Percentiles rank a stretch among this genome's conserved stretches.
Conservation (phyloP, 2,329 filamentous ascomycete species). For the Botryotinia calthae region DNA sequence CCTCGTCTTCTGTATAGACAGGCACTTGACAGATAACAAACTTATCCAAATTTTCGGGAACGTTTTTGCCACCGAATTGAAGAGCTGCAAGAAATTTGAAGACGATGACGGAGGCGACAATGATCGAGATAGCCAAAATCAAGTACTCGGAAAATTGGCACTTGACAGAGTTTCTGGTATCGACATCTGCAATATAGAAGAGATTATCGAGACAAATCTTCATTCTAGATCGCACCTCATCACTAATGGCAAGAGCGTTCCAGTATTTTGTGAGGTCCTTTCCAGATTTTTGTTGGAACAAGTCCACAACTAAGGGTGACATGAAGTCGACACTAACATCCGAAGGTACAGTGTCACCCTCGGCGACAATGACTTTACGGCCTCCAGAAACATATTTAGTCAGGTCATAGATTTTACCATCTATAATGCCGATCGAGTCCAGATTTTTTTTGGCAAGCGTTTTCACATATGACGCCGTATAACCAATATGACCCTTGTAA, state of each 20-base stretch:
- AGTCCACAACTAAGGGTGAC: conserved; percentile 66
- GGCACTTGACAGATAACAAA: conserved; percentile 98
- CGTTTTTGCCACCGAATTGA: conserved; percentile 86
- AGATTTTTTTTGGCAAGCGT: conserved; percentile 62
- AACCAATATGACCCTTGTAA: conserved; percentile 85
- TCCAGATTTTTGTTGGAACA: conserved; percentile 77
- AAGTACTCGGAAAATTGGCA: conserved; percentile 91
- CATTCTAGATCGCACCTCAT: conserved; percentile 63
- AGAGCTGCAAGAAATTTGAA: conserved; percentile 98
- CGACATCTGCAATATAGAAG: conserved; percentile 89
- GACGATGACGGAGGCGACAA: conserved; percentile 77
- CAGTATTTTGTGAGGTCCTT: conserved; percentile 81
- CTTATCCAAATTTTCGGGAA: conserved; percentile 95
- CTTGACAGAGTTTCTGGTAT: conserved; percentile 80
- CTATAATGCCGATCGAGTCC: conserved; percentile 73
- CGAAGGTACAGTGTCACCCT: conserved; percentile 49
- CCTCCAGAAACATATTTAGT: conserved; percentile 79
- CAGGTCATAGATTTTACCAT: conserved; percentile 82
- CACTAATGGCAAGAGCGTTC: conserved; percentile 63
- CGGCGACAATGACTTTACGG: conserved; percentile 57
- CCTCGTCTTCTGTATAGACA: conserved; percentile 97
- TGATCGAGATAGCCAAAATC: conserved; percentile 76
- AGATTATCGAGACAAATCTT: conserved; percentile 84
- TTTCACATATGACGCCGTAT: conserved; percentile 72
- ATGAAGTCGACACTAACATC: conserved; percentile 72